Evolutionary conservation across 2,329 filamentous ascomycete genomes (phyloP).

Genomic region (Clonostachys solani): DNA sequence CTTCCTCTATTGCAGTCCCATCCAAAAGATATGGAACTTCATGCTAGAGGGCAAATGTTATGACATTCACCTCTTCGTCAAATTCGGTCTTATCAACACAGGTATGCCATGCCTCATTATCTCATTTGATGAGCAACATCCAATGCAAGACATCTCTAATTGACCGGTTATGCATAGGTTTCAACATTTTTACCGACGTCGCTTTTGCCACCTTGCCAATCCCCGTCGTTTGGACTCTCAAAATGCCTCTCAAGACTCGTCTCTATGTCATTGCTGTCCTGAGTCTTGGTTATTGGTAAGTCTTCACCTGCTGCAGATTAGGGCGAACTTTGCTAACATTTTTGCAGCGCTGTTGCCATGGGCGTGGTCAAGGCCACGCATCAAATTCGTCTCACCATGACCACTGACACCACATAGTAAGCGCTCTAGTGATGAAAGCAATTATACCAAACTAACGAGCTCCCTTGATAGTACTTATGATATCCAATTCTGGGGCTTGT

Average conservation of each 20-base stretch:
- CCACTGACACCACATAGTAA: conserved; percentile 20
- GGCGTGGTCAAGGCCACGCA: conserved; percentile 31
- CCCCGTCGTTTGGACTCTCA: conserved; percentile 30
- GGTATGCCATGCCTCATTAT: not conserved
- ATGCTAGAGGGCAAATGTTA: conserved; percentile 1
- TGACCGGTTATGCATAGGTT: conserved; percentile 6
- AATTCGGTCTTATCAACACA: conserved; percentile 3
- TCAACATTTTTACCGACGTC: conserved; percentile 34
- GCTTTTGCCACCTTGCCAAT: conserved; percentile 32
- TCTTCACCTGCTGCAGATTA: too few relatives aligned
- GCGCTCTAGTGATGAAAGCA: too few relatives aligned
- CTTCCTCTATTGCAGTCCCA: conserved; percentile 3
- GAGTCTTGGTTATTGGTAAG: conserved; percentile 31
- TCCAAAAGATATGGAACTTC: conserved; percentile 2
- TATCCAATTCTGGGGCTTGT: conserved; percentile 1
- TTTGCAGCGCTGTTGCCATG: conserved; percentile 26
- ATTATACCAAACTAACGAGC: not conserved
- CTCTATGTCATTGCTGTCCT: conserved; percentile 32
- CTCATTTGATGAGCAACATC: not conserved
- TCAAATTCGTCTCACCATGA: conserved; percentile 19
- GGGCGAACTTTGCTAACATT: not conserved
- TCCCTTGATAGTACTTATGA: not conserved
- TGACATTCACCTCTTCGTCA: conserved; percentile 1
- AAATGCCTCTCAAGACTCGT: conserved; percentile 26
- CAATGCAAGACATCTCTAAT: not conserved